Conservation (phyloP, 1,284 basidiomycete genomes). For the Fomitiporia mediterranea region DNA sequence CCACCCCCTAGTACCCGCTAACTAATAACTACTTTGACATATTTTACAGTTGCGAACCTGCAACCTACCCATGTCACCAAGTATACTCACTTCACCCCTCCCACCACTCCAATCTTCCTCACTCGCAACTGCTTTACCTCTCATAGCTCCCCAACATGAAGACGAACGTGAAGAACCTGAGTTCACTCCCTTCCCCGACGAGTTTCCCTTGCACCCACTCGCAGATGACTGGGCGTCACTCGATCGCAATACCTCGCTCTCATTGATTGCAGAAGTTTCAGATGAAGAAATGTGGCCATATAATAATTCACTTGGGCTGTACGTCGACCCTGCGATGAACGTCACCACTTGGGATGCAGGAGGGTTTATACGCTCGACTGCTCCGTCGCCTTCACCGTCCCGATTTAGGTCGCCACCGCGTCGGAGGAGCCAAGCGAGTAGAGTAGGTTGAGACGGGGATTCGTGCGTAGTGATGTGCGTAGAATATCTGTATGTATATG, state of each 20-base stretch:
- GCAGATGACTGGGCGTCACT: conserved; percentile 5
- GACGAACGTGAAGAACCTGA: background rate
- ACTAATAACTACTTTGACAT: too few species aligned
- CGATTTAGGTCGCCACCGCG: background rate
- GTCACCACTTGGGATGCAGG: background rate
- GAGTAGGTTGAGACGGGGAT: background rate
- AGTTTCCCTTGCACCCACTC: background rate
- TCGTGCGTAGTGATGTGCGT: too few species aligned
- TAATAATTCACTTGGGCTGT: conserved; percentile 1
- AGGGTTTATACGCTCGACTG: background rate
- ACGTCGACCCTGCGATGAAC: background rate
- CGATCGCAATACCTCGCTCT: background rate
- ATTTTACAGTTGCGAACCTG: background rate
- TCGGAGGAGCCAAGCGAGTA: background rate
- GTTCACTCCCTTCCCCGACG: background rate
- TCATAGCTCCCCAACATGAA: background rate
- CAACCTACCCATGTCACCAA: background rate
- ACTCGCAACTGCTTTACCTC: background rate
- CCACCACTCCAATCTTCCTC: background rate
- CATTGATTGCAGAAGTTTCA: background rate
- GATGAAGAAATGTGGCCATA: background rate
- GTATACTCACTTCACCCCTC: background rate
- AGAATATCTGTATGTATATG: too few species aligned
- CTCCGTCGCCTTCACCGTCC: background rate
- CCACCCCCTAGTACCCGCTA: too few species aligned